Evolutionary conservation across 306 rosid species (phyloP).

Genomic region (Rosa rugosa): DNA sequence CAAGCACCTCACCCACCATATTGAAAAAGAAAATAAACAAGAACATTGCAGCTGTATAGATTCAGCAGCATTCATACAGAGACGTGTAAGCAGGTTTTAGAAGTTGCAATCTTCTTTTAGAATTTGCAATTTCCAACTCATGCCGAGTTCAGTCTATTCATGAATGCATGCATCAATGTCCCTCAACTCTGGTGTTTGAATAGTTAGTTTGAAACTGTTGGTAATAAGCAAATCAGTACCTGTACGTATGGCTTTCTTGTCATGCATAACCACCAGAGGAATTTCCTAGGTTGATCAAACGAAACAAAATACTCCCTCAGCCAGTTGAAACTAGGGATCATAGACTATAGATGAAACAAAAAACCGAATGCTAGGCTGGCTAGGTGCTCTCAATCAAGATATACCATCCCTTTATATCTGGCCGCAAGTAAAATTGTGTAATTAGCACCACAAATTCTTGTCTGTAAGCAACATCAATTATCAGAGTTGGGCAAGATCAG

Average conservation of each 20-base stretch:
- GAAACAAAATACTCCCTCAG: background rate
- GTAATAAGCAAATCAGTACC: background rate
- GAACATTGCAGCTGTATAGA: background rate
- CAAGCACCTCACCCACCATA: background rate
- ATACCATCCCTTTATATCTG: background rate
- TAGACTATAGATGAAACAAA: background rate
- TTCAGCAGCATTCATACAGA: background rate
- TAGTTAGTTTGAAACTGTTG: background rate
- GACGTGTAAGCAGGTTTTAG: background rate
- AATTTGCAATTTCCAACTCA: too few species aligned
- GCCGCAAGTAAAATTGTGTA: background rate
- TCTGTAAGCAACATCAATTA: background rate
- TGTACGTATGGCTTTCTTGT: background rate
- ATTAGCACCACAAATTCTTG: background rate
- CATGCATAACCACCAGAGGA: background rate
- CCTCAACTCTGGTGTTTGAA: background rate
- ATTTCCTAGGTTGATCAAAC: background rate
- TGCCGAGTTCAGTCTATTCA: background rate
- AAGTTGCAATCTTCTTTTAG: too few species aligned
- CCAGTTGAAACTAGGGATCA: background rate
- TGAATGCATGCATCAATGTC: background rate
- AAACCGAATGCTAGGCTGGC: background rate
- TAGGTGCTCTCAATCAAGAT: background rate
- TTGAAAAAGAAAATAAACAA: background rate
- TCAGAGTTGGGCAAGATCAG: background rate